These are phyloP conservation scores for Penicillium longicatenatum DNA, from an alignment of 495 filamentous ascomycete species.

Conservation along the genomic window DNA sequence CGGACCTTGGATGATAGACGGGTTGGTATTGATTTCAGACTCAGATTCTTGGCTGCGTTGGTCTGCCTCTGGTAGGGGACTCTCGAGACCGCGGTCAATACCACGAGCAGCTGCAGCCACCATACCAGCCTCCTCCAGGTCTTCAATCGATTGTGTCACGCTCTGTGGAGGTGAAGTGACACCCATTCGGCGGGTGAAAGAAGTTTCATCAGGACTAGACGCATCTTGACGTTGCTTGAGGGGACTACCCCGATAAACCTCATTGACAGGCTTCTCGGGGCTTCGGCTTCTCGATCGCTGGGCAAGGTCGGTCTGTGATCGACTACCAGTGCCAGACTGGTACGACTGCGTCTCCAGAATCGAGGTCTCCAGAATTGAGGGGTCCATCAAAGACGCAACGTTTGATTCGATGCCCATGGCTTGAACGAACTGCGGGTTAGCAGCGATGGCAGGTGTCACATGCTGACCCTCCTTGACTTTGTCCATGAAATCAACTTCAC, in stretches of 20 bases:
- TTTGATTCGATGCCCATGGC: constrained; percentile 79
- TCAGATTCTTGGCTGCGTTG: constrained; percentile 45
- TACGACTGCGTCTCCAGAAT: constrained; percentile 48
- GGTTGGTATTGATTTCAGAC: constrained; percentile 76
- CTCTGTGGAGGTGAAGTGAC: constrained; percentile 76
- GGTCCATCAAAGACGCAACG: constrained; percentile 83
- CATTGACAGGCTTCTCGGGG: constrained; percentile 20
- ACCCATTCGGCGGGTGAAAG: constrained; percentile 48
- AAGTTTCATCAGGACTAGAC: constrained; percentile 43
- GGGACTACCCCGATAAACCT: constrained; percentile 40
- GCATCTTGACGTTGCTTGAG: constrained; percentile 48
- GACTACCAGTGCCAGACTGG: constrained; percentile 37
- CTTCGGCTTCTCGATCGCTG: constrained; percentile 20
- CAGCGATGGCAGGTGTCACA: constrained; percentile 61
- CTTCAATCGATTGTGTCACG: constrained; percentile 63
- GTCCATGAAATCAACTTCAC: constrained; percentile 61
- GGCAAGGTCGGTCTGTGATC: constrained; percentile 36
- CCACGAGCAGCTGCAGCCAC: constrained; percentile 65
- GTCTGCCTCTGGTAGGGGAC: constrained; percentile 58
- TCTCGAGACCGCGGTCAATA: constrained; percentile 54
- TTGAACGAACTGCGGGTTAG: constrained; percentile 75
- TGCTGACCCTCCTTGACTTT: constrained; percentile 64
- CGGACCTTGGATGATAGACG: constrained; percentile 72
- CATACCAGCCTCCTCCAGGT: constrained; percentile 55
- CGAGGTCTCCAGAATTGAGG: constrained; percentile 66